Evolutionary conservation across 2,329 filamentous ascomycete genomes (phyloP).

Genomic region (Fusarium brachygibbosum): DNA sequence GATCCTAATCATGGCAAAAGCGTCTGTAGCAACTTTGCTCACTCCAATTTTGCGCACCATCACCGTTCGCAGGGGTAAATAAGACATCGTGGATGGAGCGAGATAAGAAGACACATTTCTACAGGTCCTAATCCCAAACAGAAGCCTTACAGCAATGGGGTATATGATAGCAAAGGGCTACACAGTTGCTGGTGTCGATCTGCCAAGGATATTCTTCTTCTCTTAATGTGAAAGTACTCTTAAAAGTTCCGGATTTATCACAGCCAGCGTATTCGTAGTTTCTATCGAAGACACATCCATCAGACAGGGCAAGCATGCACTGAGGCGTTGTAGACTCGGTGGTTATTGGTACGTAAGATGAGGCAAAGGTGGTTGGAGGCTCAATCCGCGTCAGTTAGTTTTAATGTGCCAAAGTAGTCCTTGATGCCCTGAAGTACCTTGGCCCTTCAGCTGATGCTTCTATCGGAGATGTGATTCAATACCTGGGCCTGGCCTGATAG

Average conservation of each 20-base stretch:
- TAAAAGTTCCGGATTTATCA: background rate
- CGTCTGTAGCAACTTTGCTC: slow-evolving; percentile 23
- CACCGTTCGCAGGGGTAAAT: background rate
- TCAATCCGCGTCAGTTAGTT: too few species aligned
- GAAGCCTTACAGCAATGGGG: slow-evolving; percentile 23
- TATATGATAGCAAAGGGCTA: slow-evolving; percentile 27
- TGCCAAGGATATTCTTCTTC: slow-evolving; percentile 27
- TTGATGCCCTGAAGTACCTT: too few species aligned
- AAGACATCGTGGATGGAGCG: background rate
- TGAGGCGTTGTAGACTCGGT: slow-evolving; percentile 17
- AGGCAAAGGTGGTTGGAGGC: slow-evolving; percentile 3
- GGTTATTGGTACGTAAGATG: slow-evolving; percentile 1
- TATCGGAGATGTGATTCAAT: too few species aligned
- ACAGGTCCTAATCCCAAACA: background rate
- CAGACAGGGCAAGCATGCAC: slow-evolving; percentile 24
- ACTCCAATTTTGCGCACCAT: background rate
- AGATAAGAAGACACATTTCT: slow-evolving; percentile 16
- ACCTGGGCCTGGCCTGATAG: too few species aligned
- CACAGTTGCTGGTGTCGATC: background rate
- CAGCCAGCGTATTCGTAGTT: background rate
- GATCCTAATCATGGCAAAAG: slow-evolving; percentile 15
- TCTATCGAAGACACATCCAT: slow-evolving; percentile 4
- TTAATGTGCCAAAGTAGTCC: too few species aligned
- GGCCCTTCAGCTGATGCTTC: too few species aligned
- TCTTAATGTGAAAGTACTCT: background rate